phyloP scores from a whole-genome alignment of 345 rosid genomes.

The Excoecaria cochinchinensis region DNA sequence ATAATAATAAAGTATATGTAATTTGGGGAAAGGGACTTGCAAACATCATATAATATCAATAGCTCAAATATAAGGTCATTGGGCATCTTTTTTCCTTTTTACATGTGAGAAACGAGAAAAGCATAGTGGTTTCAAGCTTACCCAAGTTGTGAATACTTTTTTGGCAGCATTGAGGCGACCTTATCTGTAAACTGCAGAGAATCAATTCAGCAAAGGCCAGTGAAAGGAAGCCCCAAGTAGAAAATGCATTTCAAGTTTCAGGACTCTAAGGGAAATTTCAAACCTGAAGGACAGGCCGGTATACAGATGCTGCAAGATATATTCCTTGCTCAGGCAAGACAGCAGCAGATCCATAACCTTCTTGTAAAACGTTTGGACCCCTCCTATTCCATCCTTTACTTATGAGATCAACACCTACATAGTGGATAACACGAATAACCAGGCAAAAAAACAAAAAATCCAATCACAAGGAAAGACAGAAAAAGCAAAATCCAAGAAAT shows the following conservation, averaged over 20 bases:
- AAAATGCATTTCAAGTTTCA: slow-evolving; percentile 6
- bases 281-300: slow-evolving; percentile 97
- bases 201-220: slow-evolving; percentile 23
- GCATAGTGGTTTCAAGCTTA: slow-evolving; percentile 39
- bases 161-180: slow-evolving; percentile 78
- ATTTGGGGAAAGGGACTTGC: not conserved
- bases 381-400: slow-evolving; percentile 93
- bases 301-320: slow-evolving; percentile 90
- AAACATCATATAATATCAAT: not conserved
- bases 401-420: slow-evolving; percentile 66
- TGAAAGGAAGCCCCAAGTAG: not conserved
- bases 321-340: slow-evolving; percentile 98
- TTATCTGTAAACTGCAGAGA: slow-evolving; percentile 89
- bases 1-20: not conserved
- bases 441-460: slow-evolving; percentile 2
- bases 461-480: slow-evolving; percentile 6
- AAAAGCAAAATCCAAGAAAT: not conserved
- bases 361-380: slow-evolving; percentile 73
- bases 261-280: slow-evolving; percentile 12
- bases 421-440: slow-evolving; percentile 3
- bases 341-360: slow-evolving; percentile 97
- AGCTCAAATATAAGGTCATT: not conserved
- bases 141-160: slow-evolving; percentile 87
- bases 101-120: slow-evolving; percentile 14
- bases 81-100: not conserved